Percentiles rank a stretch among this genome's conserved stretches.
Evolutionary conservation across 1,284 basidiomycete genomes (phyloP).

Genomic region (Schizophyllum commune): DNA sequence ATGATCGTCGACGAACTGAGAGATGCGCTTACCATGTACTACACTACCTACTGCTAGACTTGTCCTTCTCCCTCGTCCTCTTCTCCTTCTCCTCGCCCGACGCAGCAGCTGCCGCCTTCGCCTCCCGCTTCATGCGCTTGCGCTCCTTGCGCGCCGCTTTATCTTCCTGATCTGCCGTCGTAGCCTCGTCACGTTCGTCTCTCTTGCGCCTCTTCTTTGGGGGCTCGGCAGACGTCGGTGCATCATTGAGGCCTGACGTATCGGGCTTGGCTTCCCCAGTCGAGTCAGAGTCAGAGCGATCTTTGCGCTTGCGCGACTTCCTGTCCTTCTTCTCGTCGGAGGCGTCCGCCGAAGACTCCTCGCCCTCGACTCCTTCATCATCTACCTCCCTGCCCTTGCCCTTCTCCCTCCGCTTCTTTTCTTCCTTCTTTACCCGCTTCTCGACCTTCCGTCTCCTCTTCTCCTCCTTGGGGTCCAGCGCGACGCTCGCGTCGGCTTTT

Average conservation of each 20-base stretch:
- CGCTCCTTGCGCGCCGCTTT: background rate
- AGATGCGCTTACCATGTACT: no score
- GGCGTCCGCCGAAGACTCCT: background rate
- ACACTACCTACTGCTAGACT: no score
- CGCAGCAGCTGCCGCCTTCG: background rate
- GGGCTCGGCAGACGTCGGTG: no score
- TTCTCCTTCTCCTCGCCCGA: constrained; percentile 8
- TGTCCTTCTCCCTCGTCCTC: constrained; percentile 3
- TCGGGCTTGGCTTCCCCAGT: no score
- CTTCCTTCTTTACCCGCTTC: constrained; percentile 11
- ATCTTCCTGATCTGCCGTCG: background rate
- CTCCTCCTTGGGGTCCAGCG: constrained; percentile 6
- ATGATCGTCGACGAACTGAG: no score
- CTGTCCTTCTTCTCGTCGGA: background rate
- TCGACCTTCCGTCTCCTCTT: constrained; percentile 10
- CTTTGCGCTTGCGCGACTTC: background rate
- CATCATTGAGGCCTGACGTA: no score
- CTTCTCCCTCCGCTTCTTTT: constrained; percentile 12
- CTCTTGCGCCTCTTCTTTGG: background rate
- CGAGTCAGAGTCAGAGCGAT: no score
- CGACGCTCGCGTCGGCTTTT: background rate
- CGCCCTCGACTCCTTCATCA: background rate
- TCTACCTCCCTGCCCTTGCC: constrained; percentile 13
- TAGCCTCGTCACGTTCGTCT: background rate
- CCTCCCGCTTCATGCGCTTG: background rate